Base-by-base conservation (phyloP, 495 filamentous ascomycete species). In the Daldinia vernicosa region DNA sequence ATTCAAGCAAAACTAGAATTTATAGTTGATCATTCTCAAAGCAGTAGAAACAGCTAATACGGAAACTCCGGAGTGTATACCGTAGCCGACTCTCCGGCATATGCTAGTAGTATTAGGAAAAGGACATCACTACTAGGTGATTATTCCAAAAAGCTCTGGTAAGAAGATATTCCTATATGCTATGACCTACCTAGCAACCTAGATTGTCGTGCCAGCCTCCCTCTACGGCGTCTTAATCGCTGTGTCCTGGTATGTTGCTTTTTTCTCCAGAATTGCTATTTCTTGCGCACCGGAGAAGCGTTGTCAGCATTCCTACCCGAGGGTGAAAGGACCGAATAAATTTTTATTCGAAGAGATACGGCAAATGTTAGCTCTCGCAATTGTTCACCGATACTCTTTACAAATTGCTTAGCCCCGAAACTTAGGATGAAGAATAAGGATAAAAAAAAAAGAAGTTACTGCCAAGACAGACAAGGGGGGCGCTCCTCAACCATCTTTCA, bases 241-340 rank as follows among this genome's bases (percentile, higher is more conserved):
- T 17, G 22, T 28, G 32, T 43, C 40, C 40, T 67, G 63, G 60
- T 47, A 72, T 67, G 59, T 62, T 72, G 47, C 43, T 67, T 64
- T 60, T 60, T 53, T 56, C 17, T 53, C 14, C 24, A 56, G 15
- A 40, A 56, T 45, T 12, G 43, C 22, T 54, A 63, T 63, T 56
- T 60, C 35, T 24, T 26, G 11, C 60, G 40, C 17, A 58, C 15
- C 32, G 27, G 59, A 55, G 28, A 64, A 43, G 60, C 27, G 19
- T 65, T 24, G 50, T 51, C 35, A 45, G 57, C 70, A 73, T 73
- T 73, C 70, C 70, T 61, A 8, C 7, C 22, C 26, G 32, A 37
- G 40, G 37, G 17, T 45, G 70, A 69, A 73, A 66, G 61, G 65
- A 53, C 65, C 70, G 56, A 66, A 66, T 69, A 53, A 27, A 6